Percentiles rank a stretch among this genome's conserved stretches.
Evolutionary conservation across 1,139 yeast species (phyloP).

Genomic region (Diutina ranongensis): DNA sequence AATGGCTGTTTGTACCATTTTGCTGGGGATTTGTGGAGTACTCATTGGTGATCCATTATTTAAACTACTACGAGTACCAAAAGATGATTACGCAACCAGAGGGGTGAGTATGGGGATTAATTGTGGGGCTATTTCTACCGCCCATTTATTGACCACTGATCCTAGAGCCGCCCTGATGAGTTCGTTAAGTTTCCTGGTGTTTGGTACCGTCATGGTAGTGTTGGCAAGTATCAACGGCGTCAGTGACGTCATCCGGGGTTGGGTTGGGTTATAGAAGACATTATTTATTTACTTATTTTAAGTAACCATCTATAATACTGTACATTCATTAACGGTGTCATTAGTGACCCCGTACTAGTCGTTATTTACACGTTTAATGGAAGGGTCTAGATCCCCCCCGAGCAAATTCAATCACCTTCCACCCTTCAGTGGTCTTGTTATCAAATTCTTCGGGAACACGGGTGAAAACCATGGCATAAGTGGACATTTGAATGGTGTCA

Average conservation of each 20-base stretch:
- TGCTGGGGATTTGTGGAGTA: constrained; percentile 71
- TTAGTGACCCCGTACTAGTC: neutral
- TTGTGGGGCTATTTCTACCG: constrained; percentile 78
- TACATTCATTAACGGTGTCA: neutral
- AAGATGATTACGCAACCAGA: constrained; percentile 60
- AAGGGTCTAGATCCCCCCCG: constrained; percentile 89
- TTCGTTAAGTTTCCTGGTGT: constrained; percentile 56
- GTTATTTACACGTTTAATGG: constrained; percentile 32
- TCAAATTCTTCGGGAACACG: constrained; percentile 88
- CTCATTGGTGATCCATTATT: constrained; percentile 44
- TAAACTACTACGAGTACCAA: constrained; percentile 38
- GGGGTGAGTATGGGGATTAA: constrained; percentile 70
- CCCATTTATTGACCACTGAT: constrained; percentile 54
- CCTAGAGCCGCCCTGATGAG: constrained; percentile 78
- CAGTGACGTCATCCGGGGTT: constrained; percentile 8
- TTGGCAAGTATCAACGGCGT: constrained; percentile 42
- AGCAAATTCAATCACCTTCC: constrained; percentile 93
- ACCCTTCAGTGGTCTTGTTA: constrained; percentile 87
- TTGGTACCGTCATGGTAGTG: constrained; percentile 64
- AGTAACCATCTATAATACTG: neutral
- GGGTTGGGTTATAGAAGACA: constrained; percentile 9
- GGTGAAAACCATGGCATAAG: constrained; percentile 93
- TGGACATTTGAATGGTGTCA: constrained; percentile 83
- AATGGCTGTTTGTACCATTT: constrained; percentile 70
- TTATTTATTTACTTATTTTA: neutral